These are phyloP conservation scores for Tetradesmus obliquus DNA, from an alignment of 139 green algal genomes.

Conservation along the genomic window DNA sequence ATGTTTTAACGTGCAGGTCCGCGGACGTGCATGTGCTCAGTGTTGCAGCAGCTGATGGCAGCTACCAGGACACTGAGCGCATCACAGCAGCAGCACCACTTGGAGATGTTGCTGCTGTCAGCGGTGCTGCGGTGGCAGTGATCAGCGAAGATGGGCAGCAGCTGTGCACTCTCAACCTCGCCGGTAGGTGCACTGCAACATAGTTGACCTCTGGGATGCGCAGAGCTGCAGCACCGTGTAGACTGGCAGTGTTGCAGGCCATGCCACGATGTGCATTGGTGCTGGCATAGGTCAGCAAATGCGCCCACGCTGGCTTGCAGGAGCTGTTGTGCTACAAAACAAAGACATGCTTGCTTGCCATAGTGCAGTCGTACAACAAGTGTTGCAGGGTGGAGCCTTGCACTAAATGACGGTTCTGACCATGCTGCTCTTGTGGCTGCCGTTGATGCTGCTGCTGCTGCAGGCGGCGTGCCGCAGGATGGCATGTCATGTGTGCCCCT, in stretches of 20 bases:
- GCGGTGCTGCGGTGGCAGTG: not conserved
- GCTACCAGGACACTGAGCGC: not conserved
- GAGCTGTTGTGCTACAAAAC: too few relatives aligned
- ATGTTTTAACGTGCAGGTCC: constrained; percentile 18
- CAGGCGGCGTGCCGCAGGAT: not conserved
- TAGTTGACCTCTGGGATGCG: not conserved
- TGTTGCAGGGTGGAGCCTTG: not conserved
- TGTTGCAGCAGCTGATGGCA: constrained; percentile 19
- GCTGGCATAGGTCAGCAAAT: too few relatives aligned
- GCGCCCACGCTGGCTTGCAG: too few relatives aligned
- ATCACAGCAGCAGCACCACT: not conserved
- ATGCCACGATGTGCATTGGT: too few relatives aligned
- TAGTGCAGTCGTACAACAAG: not conserved
- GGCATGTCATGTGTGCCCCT: not conserved
- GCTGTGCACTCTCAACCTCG: constrained; percentile 15
- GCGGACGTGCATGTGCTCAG: constrained; percentile 6
- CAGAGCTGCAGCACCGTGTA: not conserved
- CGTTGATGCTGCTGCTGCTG: not conserved
- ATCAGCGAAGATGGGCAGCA: not conserved
- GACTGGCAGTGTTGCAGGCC: too few relatives aligned
- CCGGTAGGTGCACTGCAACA: not conserved
- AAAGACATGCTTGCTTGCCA: too few relatives aligned
- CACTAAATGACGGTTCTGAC: not conserved
- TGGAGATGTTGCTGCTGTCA: not conserved
- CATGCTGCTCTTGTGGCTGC: not conserved